Percentiles rank a stretch among this genome's conserved stretches.
Evolutionary conservation across 768 basidiomycete genomes (phyloP).

Genomic region (Paxillus ammoniavirescens): DNA sequence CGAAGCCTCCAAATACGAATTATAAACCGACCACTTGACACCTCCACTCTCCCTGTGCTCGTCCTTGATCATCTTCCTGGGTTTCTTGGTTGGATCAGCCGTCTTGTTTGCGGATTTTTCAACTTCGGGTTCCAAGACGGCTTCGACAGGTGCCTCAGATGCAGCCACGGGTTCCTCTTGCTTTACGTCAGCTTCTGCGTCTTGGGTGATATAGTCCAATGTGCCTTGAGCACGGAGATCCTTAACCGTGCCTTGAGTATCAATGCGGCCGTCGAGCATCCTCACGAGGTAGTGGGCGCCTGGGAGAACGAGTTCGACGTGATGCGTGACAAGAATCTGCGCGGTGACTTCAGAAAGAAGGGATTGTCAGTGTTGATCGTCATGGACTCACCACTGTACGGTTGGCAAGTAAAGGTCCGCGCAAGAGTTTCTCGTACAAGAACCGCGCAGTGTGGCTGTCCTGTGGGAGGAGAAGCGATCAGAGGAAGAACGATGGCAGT

Average conservation of each 20-base stretch:
- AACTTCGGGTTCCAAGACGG: background rate
- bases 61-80: conserved; percentile 74
- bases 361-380: background rate
- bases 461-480: conserved; percentile 30
- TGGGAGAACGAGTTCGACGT: conserved; percentile 79
- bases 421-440: conserved; percentile 61
- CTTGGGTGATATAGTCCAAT: conserved; percentile 58
- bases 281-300: conserved; percentile 71
- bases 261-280: conserved; percentile 80
- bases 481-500: background rate
- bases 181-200: conserved; percentile 46
- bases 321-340: conserved; percentile 76
- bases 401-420: conserved; percentile 61
- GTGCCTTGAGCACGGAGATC: conserved; percentile 62
- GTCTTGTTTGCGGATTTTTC: background rate
- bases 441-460: conserved; percentile 68
- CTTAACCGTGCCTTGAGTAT: conserved; percentile 65
- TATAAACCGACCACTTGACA: conserved; percentile 76
- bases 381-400: conserved; percentile 60
- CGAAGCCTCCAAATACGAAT: conserved; percentile 71
- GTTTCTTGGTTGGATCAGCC: conserved; percentile 45
- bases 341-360: background rate
- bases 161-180: conserved; percentile 39
- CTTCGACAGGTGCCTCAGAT: conserved; percentile 12
- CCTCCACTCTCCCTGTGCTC: conserved; percentile 79